Evolutionary conservation across 805 yeast genomes (phyloP), one percentile per base, ranked within the genome.

Genomic region (Candida wancherniae): DNA sequence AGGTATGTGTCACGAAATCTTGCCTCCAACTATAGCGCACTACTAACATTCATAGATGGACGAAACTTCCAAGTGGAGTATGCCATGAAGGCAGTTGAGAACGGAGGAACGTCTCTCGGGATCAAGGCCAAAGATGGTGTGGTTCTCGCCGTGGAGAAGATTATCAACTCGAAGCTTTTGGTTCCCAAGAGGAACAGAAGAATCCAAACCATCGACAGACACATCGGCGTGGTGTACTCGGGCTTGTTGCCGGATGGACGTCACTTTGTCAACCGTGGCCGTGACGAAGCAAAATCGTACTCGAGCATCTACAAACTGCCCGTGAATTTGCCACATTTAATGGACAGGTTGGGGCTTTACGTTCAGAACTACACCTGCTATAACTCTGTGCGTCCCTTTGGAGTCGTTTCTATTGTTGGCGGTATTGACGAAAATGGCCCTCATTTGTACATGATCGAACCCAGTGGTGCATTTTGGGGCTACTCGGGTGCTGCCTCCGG

Each of bases 401-500:
- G 99, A 34, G 76, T 94, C 39, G 77, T 86, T 33, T 78, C 95
- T 8, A 88, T 92, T 41, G 73, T 92, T 27, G 98, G 97, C 31
- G 98, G 98, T 44, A 76, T 84, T 28, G 97, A 90, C 55, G 80
- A 76, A 24, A 75, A 83, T 39, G 97, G 97, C 9, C 75, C 94
- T 13, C 97, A 90, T 57, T 72, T 92, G 48, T 90, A 82, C 63
- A 92, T 90, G 97, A 71, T 92, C 37, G 99, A 92, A 58, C 98
- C 99, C 48, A 84, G 94, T 57, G 99, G 99, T 40, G 69, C 86
- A 1, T 86, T 80, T 53, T 94, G 98, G 97, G 99, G 99, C 30
- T 92, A 92, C 63, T 71, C 75, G 33, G 98, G 96, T 39, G 94
- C 96, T 22, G 98, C 99, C 11, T 77, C 97, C 4, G 99, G 99